These are phyloP conservation scores for Trypanosomatidae sp. DNA, from an alignment of 208 protist species.

Conservation along the genomic window DNA sequence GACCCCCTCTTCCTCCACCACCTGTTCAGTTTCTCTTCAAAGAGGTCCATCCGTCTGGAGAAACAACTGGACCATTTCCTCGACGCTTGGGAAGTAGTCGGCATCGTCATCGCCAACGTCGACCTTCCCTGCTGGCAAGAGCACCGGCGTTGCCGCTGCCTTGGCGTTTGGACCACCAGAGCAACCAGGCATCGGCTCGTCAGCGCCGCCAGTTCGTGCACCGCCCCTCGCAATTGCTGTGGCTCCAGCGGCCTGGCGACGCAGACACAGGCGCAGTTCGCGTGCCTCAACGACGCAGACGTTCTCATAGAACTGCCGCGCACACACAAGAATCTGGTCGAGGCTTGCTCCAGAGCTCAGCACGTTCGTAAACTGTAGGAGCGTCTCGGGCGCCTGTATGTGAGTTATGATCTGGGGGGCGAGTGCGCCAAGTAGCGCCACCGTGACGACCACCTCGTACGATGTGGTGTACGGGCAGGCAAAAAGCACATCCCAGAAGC, in stretches of 20 bases:
- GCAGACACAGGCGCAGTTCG: constrained; percentile 24
- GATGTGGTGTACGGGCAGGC: constrained; percentile 56
- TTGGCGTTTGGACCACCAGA: background rate
- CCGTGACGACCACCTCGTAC: constrained; percentile 77
- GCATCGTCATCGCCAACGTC: background rate
- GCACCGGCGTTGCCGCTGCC: background rate
- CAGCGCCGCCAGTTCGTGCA: background rate
- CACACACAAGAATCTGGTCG: constrained; percentile 49
- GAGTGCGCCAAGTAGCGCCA: constrained; percentile 52
- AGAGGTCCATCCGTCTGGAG: constrained; percentile 30
- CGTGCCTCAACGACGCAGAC: constrained; percentile 32
- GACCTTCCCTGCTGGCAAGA: background rate
- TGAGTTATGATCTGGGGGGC: constrained; percentile 51
- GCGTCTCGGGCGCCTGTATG: constrained; percentile 45
- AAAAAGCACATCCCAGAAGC: constrained; percentile 89
- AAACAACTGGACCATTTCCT: constrained; percentile 40
- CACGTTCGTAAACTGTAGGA: constrained; percentile 69
- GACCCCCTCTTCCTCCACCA: background rate
- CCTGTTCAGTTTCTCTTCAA: background rate
- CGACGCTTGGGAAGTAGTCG: constrained; percentile 28
- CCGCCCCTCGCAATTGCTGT: background rate
- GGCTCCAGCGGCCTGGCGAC: background rate
- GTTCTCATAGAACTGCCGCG: constrained; percentile 66
- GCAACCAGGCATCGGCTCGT: background rate
- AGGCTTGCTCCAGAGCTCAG: constrained; percentile 42